phyloP scores from a whole-genome alignment of 2,329 filamentous ascomycete species.

The Endoconidiophora laricicola region DNA sequence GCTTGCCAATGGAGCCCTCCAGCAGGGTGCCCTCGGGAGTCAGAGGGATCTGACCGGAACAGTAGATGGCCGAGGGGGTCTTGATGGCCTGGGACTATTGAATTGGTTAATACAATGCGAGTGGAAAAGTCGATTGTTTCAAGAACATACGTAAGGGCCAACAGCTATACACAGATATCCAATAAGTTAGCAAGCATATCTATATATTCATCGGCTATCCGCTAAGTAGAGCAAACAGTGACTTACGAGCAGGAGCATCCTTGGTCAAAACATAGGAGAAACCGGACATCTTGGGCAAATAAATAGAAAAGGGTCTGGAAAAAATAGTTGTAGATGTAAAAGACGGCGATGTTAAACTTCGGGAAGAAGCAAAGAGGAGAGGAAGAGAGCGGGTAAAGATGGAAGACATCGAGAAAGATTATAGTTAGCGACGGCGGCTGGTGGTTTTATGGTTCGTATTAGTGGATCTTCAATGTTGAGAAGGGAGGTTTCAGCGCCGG shows the following conservation, averaged over 20 bases:
- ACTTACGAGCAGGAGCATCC: slow-evolving; percentile 42
- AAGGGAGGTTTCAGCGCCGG: no score
- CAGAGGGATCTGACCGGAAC: slow-evolving; percentile 57
- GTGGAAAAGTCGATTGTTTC: not conserved
- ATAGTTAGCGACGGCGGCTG: no score
- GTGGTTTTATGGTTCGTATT: no score
- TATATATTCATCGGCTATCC: not conserved
- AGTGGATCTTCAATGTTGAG: no score
- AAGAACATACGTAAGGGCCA: slow-evolving; percentile 42
- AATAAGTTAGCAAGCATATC: not conserved
- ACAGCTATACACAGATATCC: slow-evolving; percentile 27
- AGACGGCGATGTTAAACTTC: not conserved
- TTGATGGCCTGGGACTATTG: slow-evolving; percentile 48
- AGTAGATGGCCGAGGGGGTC: slow-evolving; percentile 48
- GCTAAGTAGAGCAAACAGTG: not conserved
- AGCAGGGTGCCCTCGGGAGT: slow-evolving; percentile 38
- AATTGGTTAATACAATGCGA: slow-evolving; percentile 2
- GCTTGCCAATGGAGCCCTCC: slow-evolving; percentile 44
- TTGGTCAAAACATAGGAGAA: slow-evolving; percentile 34
- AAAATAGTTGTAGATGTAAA: not conserved
- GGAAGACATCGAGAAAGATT: no score
- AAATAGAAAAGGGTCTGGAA: slow-evolving; percentile 4
- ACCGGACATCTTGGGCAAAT: slow-evolving; percentile 10
- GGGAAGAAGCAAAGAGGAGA: not conserved
- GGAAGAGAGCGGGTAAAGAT: not conserved